These are phyloP conservation scores for Saccharomycopsis hybrid DNA, from an alignment of 1,139 yeast genomes.

Conservation along the genomic window DNA sequence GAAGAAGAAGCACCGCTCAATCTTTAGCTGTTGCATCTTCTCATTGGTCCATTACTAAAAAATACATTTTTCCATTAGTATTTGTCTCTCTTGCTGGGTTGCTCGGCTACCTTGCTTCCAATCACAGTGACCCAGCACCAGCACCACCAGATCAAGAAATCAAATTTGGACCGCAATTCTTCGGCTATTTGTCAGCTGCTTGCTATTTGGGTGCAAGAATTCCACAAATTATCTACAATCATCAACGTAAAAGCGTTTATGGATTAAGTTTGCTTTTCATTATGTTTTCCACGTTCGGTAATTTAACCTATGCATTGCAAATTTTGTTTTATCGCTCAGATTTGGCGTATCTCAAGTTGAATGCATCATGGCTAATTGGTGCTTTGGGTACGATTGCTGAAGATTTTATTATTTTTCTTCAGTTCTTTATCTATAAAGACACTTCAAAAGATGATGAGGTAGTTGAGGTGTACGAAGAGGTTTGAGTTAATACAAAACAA, in stretches of 20 bases:
- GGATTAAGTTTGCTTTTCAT: constrained; percentile 73
- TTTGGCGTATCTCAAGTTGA: constrained; percentile 49
- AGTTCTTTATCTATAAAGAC: constrained; percentile 53
- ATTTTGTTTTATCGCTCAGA: constrained; percentile 63
- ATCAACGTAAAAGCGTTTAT: constrained; percentile 59
- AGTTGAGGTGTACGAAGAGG: constrained; percentile 18
- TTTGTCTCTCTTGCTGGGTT: constrained; percentile 66
- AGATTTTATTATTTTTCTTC: constrained; percentile 56
- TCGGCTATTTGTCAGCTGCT: constrained; percentile 67
- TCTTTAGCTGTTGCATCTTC: constrained; percentile 28
- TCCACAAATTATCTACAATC: constrained; percentile 73
- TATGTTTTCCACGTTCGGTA: constrained; percentile 68
- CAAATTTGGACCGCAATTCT: constrained; percentile 55
- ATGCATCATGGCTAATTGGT: constrained; percentile 70
- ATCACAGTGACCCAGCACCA: constrained; percentile 24
- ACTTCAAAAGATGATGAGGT: constrained; percentile 25
- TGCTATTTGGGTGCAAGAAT: constrained; percentile 71
- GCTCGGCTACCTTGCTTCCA: constrained; percentile 51
- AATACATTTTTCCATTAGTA: constrained; percentile 51
- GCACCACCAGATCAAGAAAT: constrained; percentile 29
- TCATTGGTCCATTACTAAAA: constrained; percentile 40
- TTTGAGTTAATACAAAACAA: not conserved
- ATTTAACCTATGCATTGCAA: constrained; percentile 71
- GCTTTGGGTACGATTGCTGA: constrained; percentile 69
- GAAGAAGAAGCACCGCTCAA: constrained; percentile 27